Evolutionary conservation across 2,329 filamentous ascomycete species (phyloP).

Genomic region (Penicillium griseofulvum): DNA sequence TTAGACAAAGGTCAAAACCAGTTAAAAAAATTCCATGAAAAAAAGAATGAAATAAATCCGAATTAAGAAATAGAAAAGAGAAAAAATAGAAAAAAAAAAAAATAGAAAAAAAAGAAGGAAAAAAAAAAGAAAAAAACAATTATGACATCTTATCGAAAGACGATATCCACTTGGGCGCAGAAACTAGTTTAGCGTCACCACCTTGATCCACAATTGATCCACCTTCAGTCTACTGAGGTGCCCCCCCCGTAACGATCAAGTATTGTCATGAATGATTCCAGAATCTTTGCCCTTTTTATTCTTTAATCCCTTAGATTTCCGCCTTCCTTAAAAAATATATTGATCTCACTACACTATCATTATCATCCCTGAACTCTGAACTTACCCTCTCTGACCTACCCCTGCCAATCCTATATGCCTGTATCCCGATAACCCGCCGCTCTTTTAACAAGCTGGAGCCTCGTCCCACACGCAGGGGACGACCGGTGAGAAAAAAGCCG

Average conservation of each 20-base stretch:
- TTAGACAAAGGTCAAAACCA: neutral
- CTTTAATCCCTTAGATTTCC: neutral
- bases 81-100: neutral
- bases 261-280: conserved; percentile 23
- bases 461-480: conserved; percentile 19
- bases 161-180: conserved; percentile 6
- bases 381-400: neutral
- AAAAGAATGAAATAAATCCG: neutral
- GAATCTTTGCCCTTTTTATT: conserved; percentile 13
- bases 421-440: conserved; percentile 12
- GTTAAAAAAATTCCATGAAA: neutral
- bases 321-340: neutral
- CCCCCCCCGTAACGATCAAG: conserved; percentile 1
- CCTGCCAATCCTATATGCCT: neutral
- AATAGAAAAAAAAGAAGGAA: neutral
- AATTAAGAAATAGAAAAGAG: neutral
- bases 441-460: conserved; percentile 20
- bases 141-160: conserved; percentile 12
- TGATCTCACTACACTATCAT: neutral
- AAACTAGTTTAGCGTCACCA: conserved; percentile 4
- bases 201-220: neutral
- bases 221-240: neutral
- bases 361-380: neutral
- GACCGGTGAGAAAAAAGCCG: conserved; percentile 23
- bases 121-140: neutral